phyloP scores from a whole-genome alignment of 2,329 filamentous ascomycete genomes.

The Penicillium thymicola region DNA sequence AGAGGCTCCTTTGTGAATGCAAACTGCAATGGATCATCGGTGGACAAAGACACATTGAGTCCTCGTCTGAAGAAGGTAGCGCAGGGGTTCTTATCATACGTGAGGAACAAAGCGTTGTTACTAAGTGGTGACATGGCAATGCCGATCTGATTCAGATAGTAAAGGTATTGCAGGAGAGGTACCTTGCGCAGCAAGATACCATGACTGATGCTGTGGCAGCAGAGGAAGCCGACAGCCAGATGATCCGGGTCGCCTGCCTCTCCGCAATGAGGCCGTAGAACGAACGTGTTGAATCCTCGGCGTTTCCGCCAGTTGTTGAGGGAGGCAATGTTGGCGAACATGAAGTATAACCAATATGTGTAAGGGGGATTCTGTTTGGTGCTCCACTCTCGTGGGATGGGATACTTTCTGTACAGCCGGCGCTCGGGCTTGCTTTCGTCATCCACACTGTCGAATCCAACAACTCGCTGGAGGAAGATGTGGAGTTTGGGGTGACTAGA shows the following conservation, averaged over 20 bases:
- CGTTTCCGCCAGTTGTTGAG: constrained; percentile 88
- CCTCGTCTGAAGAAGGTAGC: constrained; percentile 93
- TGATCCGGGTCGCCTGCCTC: constrained; percentile 97
- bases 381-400: constrained; percentile 81
- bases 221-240: constrained; percentile 83
- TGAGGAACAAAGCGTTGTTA: constrained; percentile 94
- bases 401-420: constrained; percentile 92
- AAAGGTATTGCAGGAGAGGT: constrained; percentile 90
- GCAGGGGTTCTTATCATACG: constrained; percentile 96
- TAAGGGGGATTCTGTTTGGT: constrained; percentile 96
- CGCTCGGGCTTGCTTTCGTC: constrained; percentile 97
- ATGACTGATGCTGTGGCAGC: constrained; percentile 95
- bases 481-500: constrained; percentile 87
- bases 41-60: constrained; percentile 91
- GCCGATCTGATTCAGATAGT: constrained; percentile 96
- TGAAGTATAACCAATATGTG: constrained; percentile 98
- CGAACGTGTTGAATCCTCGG: constrained; percentile 92
- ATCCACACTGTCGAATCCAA: constrained; percentile 96
- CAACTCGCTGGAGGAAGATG: constrained; percentile 88
- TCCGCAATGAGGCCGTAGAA: constrained; percentile 89
- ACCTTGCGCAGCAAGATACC: constrained; percentile 90
- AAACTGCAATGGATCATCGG: constrained; percentile 95
- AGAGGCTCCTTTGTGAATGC: constrained; percentile 97
- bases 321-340: constrained; percentile 90
- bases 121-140: constrained; percentile 99